phyloP scores from a whole-genome alignment of 1,139 yeast species.

The Debaryomyces subglobosus region DNA sequence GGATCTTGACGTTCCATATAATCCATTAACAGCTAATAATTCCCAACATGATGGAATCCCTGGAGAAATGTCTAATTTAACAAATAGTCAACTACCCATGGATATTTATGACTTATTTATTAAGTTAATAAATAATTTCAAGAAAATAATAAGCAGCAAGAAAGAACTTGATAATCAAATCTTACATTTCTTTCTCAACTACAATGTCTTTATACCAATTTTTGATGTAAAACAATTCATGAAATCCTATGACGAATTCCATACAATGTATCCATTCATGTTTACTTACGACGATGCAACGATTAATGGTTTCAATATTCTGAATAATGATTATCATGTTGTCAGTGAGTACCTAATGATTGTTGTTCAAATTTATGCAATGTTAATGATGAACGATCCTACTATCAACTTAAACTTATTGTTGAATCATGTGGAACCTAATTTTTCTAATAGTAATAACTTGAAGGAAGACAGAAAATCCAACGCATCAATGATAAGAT shows the following conservation, averaged over 20 bases:
- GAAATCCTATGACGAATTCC: conserved; percentile 59
- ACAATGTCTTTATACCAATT: conserved; percentile 63
- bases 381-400: conserved; percentile 52
- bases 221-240: conserved; percentile 61
- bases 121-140: conserved; percentile 49
- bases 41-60: conserved; percentile 22
- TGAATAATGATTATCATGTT: conserved; percentile 51
- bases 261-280: conserved; percentile 57
- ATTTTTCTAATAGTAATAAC: conserved; percentile 27
- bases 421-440: conserved; percentile 43
- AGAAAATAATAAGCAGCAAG: conserved; percentile 44
- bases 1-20: conserved; percentile 46
- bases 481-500: conserved; percentile 30
- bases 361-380: conserved; percentile 49
- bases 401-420: conserved; percentile 45
- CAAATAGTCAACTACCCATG: conserved; percentile 34
- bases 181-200: conserved; percentile 55
- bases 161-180: conserved; percentile 56
- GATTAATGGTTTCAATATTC: conserved; percentile 53
- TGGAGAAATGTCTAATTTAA: conserved; percentile 21
- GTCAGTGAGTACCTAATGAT: conserved; percentile 55
- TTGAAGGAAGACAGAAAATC: conserved; percentile 16
- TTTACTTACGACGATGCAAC: conserved; percentile 54
- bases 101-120: conserved; percentile 51
- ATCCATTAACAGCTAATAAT: conserved; percentile 42